Conservation (phyloP, 371 early-diverging fungal genomes). For the Mortierella sp. region DNA sequence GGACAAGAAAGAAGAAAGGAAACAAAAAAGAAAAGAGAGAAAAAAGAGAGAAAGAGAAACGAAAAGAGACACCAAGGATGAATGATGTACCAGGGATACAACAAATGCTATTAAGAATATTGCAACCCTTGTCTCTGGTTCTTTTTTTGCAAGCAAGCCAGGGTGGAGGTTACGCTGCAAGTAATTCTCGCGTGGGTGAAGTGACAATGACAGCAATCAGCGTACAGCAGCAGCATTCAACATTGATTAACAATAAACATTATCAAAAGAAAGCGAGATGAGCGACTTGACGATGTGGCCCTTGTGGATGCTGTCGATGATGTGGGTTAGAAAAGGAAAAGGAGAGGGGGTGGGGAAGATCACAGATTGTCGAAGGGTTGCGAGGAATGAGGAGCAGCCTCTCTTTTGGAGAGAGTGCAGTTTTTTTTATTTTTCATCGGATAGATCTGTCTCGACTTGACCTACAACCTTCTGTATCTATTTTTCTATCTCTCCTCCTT, state of each 20-base stretch:
- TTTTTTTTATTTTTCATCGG: neutral
- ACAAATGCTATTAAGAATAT: constrained; percentile 24
- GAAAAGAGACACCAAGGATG: neutral
- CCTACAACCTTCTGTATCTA: neutral
- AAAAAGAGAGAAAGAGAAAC: constrained; percentile 9
- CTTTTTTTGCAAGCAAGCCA: neutral
- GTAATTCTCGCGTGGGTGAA: constrained; percentile 16
- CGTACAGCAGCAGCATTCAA: neutral
- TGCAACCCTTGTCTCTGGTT: neutral
- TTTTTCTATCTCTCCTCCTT: constrained; percentile 1
- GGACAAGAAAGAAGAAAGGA: constrained; percentile 19
- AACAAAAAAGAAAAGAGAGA: constrained; percentile 11
- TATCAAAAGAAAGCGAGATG: neutral
- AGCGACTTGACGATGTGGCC: constrained; percentile 7
- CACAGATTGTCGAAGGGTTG: constrained; percentile 16
- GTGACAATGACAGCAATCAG: neutral
- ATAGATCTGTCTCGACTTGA: constrained; percentile 10
- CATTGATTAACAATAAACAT: neutral
- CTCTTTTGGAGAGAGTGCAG: neutral
- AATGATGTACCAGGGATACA: neutral
- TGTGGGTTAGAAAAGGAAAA: neutral
- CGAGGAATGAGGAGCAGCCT: constrained; percentile 16
- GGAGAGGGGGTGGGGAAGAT: constrained; percentile 1
- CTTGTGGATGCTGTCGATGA: neutral
- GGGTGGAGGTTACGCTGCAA: neutral